Evolutionary conservation across 257 asterid genomes (phyloP), one percentile per base, ranked within the genome.

Genomic region (Forsythia suspensa): DNA sequence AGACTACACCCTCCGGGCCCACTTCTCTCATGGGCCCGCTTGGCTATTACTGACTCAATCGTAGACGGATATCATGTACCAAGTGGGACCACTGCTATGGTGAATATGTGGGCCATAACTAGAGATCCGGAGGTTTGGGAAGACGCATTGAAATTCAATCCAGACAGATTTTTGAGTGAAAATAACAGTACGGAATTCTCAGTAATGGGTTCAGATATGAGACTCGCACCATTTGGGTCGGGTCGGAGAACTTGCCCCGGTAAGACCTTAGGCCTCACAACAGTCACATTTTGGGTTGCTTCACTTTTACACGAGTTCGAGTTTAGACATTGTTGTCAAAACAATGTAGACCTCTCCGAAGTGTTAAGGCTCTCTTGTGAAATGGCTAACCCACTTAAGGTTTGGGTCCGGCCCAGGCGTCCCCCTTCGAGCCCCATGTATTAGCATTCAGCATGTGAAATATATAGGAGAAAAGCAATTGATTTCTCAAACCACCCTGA

Each of bases 1-100:
- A 80, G 85, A 57, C 20, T 84, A 40, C 85, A 80, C 44, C 87
- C 87, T 24, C 87, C 87, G 0, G 87, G 87, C 7, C 87, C 87
- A 55, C 81, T 84, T 9, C 57, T 84, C 2, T 79, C 87, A 2
- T 84, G 87, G 87, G 67, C 85, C 12, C 83, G 87, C 13, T 66
- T 84, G 20, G 63, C 87, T 0, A 39, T 68, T 0, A 43, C 73
- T 2, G 83, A 84, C n/a, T 39, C 80, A 3, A 34, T 0, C 2
- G 72, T 81, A 0, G 76, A 75, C 18, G 85, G 85, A 15, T 34
- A 74, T 57, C 73, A 51, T 8, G 71, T 84, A 15, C 87, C 87
- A 15, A 70, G 43, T 2, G 83, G 83, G 5, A 84, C 87, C 39
- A 81, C 83, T 0, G 85, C 87, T 8, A 84, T 84, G 87, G 87